phyloP scores from a whole-genome alignment of 257 asterid genomes.

The Salvia miltiorrhiza region DNA sequence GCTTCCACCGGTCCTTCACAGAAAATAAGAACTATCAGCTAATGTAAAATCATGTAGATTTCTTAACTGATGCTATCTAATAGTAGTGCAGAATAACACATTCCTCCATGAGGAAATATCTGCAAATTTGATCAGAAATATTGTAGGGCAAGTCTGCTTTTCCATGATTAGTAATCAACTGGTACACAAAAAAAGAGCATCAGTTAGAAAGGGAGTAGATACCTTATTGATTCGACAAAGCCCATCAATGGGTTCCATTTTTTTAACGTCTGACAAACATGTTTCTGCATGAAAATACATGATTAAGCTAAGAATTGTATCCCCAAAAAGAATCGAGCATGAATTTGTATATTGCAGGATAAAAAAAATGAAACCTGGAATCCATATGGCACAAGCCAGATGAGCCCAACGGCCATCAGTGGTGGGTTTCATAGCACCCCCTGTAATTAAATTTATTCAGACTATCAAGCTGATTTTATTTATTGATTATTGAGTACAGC shows the following conservation, averaged over 20 bases:
- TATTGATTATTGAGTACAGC: slow-evolving; percentile 8
- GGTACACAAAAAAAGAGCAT: background rate
- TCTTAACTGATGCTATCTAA: slow-evolving; percentile 1
- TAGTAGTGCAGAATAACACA: background rate
- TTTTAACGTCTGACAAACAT: slow-evolving; percentile 80
- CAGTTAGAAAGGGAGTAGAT: slow-evolving; percentile 28
- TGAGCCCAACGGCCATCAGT: slow-evolving; percentile 99
- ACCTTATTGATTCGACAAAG: slow-evolving; percentile 79
- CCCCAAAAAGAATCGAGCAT: background rate
- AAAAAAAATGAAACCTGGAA: slow-evolving; percentile 70
- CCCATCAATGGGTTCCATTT: slow-evolving; percentile 99
- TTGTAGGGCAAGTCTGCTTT: slow-evolving; percentile 1
- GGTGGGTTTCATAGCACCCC: slow-evolving; percentile 99
- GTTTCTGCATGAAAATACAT: slow-evolving; percentile 63
- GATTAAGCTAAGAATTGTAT: slow-evolving; percentile 8
- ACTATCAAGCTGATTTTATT: slow-evolving; percentile 14
- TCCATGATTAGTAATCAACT: background rate
- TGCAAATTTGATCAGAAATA: slow-evolving; percentile 13
- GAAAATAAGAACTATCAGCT: slow-evolving; percentile 18
- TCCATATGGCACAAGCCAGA: slow-evolving; percentile 99
- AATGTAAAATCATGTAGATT: slow-evolving; percentile 17
- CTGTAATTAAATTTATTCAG: slow-evolving; percentile 40
- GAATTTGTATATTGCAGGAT: background rate
- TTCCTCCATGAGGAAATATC: background rate
- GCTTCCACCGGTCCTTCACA: slow-evolving; percentile 95